These are phyloP conservation scores for Backusella australiensis DNA, from an alignment of 192 early-diverging fungal species.

Conservation along the genomic window DNA sequence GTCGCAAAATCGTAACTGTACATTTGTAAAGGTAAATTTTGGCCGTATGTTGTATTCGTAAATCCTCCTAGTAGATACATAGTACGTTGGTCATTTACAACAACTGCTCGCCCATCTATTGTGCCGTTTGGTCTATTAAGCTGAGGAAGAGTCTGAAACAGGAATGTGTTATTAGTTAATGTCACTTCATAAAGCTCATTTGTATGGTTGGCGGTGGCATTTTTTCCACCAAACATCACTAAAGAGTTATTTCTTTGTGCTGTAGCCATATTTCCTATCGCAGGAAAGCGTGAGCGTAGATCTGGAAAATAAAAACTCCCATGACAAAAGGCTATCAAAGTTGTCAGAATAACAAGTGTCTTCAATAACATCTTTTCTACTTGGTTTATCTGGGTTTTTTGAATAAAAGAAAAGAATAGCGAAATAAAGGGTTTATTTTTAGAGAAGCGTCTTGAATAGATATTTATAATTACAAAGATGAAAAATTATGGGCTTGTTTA, in stretches of 20 bases:
- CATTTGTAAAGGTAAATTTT: background rate
- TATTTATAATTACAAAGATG: background rate
- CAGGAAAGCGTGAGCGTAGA: background rate
- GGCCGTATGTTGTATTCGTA: background rate
- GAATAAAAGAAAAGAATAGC: background rate
- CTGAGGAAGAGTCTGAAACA: background rate
- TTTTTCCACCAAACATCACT: conserved; percentile 20
- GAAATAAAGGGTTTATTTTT: background rate
- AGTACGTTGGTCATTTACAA: background rate
- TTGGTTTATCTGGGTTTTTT: background rate
- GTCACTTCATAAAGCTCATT: conserved; percentile 3
- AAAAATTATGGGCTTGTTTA: background rate
- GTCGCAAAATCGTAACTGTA: background rate
- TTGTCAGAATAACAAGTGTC: background rate
- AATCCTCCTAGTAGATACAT: background rate
- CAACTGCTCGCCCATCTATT: background rate
- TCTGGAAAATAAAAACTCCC: background rate
- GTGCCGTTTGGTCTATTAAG: background rate
- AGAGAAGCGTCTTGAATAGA: background rate
- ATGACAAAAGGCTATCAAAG: background rate
- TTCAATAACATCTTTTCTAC: background rate
- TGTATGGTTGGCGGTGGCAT: background rate
- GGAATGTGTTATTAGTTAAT: background rate
- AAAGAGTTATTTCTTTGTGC: background rate
- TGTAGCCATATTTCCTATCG: conserved; percentile 7